Conservation (phyloP, 495 filamentous ascomycete species). For the Daldinia caldariorum region DNA sequence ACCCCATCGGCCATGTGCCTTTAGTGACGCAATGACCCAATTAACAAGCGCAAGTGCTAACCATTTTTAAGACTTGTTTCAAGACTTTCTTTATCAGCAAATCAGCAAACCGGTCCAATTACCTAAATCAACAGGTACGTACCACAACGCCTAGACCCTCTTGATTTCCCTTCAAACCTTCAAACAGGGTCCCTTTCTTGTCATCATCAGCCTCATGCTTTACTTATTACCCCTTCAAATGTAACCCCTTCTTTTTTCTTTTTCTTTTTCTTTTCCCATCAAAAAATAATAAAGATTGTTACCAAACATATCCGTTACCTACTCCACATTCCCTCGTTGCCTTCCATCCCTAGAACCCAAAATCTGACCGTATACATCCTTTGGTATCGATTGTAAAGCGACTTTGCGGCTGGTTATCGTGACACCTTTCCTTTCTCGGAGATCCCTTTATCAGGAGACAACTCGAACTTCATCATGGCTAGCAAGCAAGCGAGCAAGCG, state of each 20-base stretch:
- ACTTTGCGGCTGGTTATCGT: conserved; percentile 19
- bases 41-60: too few species aligned
- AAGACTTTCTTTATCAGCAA: conserved; percentile 1
- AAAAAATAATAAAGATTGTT: conserved; percentile 9
- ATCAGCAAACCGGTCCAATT: not conserved
- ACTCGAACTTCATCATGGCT: conserved; percentile 76
- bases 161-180: not conserved
- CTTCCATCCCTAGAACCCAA: not conserved
- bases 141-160: conserved; percentile 3
- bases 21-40: too few species aligned
- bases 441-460: conserved; percentile 52
- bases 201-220: conserved; percentile 39
- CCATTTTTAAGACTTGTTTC: not conserved
- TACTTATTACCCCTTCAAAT: conserved; percentile 8
- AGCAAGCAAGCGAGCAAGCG: conserved; percentile 85
- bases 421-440: conserved; percentile 69
- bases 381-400: conserved; percentile 2
- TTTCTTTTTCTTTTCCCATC: not conserved
- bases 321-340: conserved; percentile 16
- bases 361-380: not conserved
- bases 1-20: too few species aligned
- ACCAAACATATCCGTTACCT: conserved; percentile 3
- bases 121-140: not conserved
- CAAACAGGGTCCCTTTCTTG: not conserved
- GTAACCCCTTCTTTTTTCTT: conserved; percentile 8